Conservation (phyloP, 257 asterid species). For the Solanum piurae region DNA sequence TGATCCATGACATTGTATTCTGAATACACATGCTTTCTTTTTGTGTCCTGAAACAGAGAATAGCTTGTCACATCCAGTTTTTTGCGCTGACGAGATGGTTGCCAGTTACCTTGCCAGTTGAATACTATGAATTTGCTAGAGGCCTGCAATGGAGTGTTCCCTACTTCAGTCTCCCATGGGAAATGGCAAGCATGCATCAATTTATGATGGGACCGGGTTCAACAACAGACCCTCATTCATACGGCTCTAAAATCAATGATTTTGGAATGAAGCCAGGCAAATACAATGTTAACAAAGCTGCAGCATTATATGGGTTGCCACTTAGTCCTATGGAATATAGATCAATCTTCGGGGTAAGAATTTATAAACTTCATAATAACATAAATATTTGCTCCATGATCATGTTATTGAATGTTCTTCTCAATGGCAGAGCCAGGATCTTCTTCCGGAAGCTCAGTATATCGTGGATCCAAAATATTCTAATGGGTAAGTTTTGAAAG, state of each 20-base stretch:
- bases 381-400: neutral
- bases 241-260: slow-evolving; percentile 19
- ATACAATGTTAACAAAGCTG: slow-evolving; percentile 18
- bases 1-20: neutral
- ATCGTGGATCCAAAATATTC: slow-evolving; percentile 63
- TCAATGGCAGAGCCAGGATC: slow-evolving; percentile 48
- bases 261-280: slow-evolving; percentile 28
- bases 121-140: slow-evolving; percentile 71
- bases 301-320: slow-evolving; percentile 57
- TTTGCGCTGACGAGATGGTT: slow-evolving; percentile 76
- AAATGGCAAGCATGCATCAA: slow-evolving; percentile 18
- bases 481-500: slow-evolving; percentile 47
- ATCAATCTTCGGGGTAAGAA: slow-evolving; percentile 65
- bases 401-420: slow-evolving; percentile 10
- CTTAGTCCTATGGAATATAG: slow-evolving; percentile 62
- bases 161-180: slow-evolving; percentile 89
- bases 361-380: neutral
- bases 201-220: slow-evolving; percentile 48
- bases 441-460: slow-evolving; percentile 67
- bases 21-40: neutral
- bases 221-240: slow-evolving; percentile 30
- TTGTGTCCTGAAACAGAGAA: slow-evolving; percentile 45
- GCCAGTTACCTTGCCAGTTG: slow-evolving; percentile 66
- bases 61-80: slow-evolving; percentile 77
- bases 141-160: slow-evolving; percentile 92